phyloP scores from a whole-genome alignment of 208 protist species.

The Lotmaria passim region DNA sequence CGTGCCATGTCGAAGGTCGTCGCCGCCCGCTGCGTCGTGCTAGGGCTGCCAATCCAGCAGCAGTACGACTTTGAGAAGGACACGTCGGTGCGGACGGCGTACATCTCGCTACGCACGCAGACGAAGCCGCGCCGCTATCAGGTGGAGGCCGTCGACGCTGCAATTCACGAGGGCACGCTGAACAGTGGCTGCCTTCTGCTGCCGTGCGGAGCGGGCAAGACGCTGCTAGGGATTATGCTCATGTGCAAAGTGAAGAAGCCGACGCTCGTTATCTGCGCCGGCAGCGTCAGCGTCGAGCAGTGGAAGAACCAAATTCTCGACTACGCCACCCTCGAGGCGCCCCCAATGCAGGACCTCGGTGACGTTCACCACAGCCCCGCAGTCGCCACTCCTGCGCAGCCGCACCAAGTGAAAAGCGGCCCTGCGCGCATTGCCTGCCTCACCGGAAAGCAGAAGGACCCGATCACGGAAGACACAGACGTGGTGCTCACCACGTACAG shows the following conservation, averaged over 20 bases:
- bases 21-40: slow-evolving; percentile 68
- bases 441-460: slow-evolving; percentile 93
- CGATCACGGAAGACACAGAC: slow-evolving; percentile 85
- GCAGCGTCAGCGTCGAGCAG: slow-evolving; percentile 96
- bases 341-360: slow-evolving; percentile 4
- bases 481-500: slow-evolving; percentile 99
- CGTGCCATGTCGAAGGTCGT: slow-evolving; percentile 68
- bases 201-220: slow-evolving; percentile 99
- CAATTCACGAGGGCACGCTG: slow-evolving; percentile 55
- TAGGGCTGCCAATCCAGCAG: slow-evolving; percentile 84
- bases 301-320: slow-evolving; percentile 96
- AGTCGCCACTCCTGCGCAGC: neutral
- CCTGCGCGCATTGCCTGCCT: slow-evolving; percentile 88
- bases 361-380: neutral
- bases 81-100: slow-evolving; percentile 54
- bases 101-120: slow-evolving; percentile 71
- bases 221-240: slow-evolving; percentile 98
- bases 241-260: slow-evolving; percentile 95
- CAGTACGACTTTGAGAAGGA: slow-evolving; percentile 88
- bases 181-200: slow-evolving; percentile 98
- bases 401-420: slow-evolving; percentile 37
- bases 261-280: slow-evolving; percentile 95
- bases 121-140: slow-evolving; percentile 85
- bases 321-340: slow-evolving; percentile 80
- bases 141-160: slow-evolving; percentile 81